Evolutionary conservation across 2,329 filamentous ascomycete species (phyloP).

Genomic region (Ceratocystis harringtonii): DNA sequence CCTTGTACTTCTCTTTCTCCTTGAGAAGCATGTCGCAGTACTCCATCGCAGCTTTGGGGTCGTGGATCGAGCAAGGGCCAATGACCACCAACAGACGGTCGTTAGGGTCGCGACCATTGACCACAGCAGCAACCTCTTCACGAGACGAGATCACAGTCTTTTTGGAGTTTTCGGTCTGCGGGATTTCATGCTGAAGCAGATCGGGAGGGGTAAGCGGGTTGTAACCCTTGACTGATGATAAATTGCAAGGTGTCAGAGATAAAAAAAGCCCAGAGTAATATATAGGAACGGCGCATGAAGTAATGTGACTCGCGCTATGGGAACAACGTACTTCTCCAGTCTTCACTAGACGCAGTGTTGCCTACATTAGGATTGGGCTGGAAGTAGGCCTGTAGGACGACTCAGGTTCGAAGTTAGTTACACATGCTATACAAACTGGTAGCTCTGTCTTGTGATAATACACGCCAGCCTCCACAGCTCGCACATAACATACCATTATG

Average conservation of each 20-base stretch:
- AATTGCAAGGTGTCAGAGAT: not conserved
- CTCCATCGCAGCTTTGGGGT: slow-evolving; percentile 74
- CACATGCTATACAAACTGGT: not conserved
- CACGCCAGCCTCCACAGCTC: not conserved
- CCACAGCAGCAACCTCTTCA: slow-evolving; percentile 53
- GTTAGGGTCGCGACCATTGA: slow-evolving; percentile 56
- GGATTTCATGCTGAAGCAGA: slow-evolving; percentile 74
- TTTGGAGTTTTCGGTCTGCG: slow-evolving; percentile 47
- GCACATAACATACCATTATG: slow-evolving; percentile 11
- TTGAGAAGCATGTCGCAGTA: slow-evolving; percentile 76
- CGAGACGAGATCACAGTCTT: slow-evolving; percentile 58
- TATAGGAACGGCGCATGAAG: not conserved
- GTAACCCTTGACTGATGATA: slow-evolving; percentile 63
- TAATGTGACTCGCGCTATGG: slow-evolving; percentile 12
- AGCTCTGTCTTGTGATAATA: not conserved
- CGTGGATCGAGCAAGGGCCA: slow-evolving; percentile 94
- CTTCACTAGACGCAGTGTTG: slow-evolving; percentile 57
- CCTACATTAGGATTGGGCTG: slow-evolving; percentile 41
- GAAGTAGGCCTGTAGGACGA: slow-evolving; percentile 13
- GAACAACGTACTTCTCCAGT: slow-evolving; percentile 57
- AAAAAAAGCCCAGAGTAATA: not conserved
- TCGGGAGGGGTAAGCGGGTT: slow-evolving; percentile 84
- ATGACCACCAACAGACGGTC: slow-evolving; percentile 57
- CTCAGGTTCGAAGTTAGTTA: not conserved
- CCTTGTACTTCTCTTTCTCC: slow-evolving; percentile 73